Evolutionary conservation across 129 eudicot genomes (phyloP), one percentile per base, ranked within the genome.

Genomic region (Erigeron canadensis): DNA sequence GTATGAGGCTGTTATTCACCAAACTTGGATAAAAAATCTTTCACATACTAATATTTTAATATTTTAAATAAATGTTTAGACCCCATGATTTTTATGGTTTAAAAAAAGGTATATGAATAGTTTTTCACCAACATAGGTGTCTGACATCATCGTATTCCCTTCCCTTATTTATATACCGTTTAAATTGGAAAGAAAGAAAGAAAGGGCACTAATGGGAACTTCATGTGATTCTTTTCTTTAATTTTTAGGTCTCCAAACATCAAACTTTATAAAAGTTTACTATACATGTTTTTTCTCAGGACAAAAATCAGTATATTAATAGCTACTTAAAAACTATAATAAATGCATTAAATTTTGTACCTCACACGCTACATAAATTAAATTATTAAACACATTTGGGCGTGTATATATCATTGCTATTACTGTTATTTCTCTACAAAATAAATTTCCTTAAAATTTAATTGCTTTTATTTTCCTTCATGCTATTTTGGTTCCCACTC

Each of bases 171-270:
- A n/a, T n/a, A n/a, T 28, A 18, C 10, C 4, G 11, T 43, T 21
- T 71, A 58, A 58, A 50, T 8, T 10, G 48, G 16, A n/a, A 21
- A 7, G 11, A 9, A 0, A 11, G 12, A 11, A 68, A 15, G n/a
- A 18, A 10, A 43, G 43, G 54, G 60, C 67, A 66, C 53, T 53
- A 71, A 63, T 54, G 56, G 77, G 60, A 44, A 79, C 21, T 23
- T 80, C 71, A 81, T 53, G 42, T 74, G 59, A 78, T 81, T 78
- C 86, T 61, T 84, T 67, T 63, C 81, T 78, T 70, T 77, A 77
- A 38, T 8, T 70, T 81, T 67, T 53, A 77, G 83, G 65, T 74
- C 70, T 77, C 71, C 75, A 72, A 71, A 63, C 82, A 72, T 57
- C 28, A 58, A 46, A 9, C 59, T 76, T 67, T 53, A 60, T 75